phyloP scores from a whole-genome alignment of 257 asterid genomes.

The Rubia yunnanensis region DNA sequence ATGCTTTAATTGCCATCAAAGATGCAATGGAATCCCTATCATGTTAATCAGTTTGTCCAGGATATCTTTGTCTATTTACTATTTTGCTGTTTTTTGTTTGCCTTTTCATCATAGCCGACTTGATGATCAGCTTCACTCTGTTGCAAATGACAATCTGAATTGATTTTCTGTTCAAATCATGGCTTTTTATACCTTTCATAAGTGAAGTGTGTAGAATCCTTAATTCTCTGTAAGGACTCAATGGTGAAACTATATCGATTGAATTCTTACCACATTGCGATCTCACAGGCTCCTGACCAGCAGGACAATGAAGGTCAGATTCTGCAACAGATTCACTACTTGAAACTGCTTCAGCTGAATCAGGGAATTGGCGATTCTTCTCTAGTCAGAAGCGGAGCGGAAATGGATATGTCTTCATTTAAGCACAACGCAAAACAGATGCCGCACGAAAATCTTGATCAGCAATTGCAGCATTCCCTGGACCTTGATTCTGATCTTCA shows the following conservation, averaged over 20 bases:
- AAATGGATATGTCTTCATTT: constrained; percentile 12
- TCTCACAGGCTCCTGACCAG: constrained; percentile 11
- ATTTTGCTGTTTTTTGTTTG: neutral
- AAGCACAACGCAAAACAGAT: constrained; percentile 21
- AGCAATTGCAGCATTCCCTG: constrained; percentile 23
- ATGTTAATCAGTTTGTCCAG: neutral
- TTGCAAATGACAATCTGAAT: neutral
- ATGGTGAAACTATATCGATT: neutral
- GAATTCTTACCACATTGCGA: neutral
- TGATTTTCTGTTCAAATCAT: neutral
- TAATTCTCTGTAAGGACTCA: neutral
- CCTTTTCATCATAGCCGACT: neutral
- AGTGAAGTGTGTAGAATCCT: neutral
- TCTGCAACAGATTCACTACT: constrained; percentile 56
- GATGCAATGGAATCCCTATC: neutral
- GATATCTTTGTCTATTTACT: neutral
- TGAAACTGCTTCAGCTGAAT: constrained; percentile 48
- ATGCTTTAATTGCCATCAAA: too few species aligned
- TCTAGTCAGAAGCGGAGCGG: constrained; percentile 25
- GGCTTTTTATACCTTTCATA: neutral
- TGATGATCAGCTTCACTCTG: neutral
- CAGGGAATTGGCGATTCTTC: constrained; percentile 24
- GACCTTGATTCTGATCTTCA: constrained; percentile 25
- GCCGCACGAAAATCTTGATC: constrained; percentile 22
- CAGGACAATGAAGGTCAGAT: constrained; percentile 25